These are phyloP conservation scores for Citrullus colocynthis DNA, from an alignment of 306 rosid genomes.

Conservation along the genomic window DNA sequence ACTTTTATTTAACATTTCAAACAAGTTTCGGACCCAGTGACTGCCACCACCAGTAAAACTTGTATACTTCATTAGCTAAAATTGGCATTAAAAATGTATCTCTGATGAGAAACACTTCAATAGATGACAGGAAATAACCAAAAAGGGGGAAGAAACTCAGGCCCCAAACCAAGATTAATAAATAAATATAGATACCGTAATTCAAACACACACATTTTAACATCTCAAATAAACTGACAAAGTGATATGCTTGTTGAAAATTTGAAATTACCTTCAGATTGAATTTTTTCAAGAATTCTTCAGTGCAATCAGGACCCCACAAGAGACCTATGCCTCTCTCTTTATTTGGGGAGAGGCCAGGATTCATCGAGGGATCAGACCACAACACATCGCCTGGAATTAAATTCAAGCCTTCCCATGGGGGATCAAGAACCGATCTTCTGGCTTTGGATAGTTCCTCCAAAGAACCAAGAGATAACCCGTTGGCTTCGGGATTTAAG, in stretches of 20 bases:
- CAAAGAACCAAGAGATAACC: constrained; percentile 48
- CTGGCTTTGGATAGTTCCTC: constrained; percentile 67
- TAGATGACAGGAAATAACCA: neutral
- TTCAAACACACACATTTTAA: neutral
- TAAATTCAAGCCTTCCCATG: constrained; percentile 82
- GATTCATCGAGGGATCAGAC: constrained; percentile 76
- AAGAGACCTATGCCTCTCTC: constrained; percentile 81
- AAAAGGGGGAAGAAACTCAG: neutral
- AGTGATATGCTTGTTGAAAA: neutral
- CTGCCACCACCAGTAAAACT: neutral
- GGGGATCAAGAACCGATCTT: constrained; percentile 87
- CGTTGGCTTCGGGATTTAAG: constrained; percentile 29
- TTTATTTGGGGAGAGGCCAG: constrained; percentile 70
- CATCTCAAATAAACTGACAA: neutral
- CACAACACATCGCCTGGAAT: constrained; percentile 92
- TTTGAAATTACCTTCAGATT: constrained; percentile 39
- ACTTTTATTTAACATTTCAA: neutral
- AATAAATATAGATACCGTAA: neutral
- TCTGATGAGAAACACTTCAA: neutral
- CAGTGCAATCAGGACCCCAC: constrained; percentile 93
- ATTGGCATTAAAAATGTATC: neutral
- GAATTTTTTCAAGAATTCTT: constrained; percentile 60
- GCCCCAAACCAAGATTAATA: neutral
- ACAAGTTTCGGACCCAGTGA: neutral
- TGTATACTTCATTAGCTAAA: neutral